These are phyloP conservation scores for Penium margaritaceum DNA, from an alignment of 139 green algal species.

Conservation along the genomic window DNA sequence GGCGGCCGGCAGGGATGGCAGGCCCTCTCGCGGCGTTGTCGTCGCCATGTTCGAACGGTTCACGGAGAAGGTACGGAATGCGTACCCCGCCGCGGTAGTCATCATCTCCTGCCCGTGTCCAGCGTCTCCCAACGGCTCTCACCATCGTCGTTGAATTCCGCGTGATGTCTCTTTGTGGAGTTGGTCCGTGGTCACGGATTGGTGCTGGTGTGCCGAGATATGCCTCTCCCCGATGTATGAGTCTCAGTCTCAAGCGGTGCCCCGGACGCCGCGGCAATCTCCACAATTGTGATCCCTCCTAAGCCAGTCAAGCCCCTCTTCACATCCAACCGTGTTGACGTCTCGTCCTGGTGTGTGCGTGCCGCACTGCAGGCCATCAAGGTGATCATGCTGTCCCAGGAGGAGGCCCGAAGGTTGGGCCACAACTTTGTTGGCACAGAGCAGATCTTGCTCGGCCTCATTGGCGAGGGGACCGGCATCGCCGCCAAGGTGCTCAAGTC, in stretches of 20 bases:
- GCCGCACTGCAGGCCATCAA: not conserved
- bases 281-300: too few relatives aligned
- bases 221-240: not conserved
- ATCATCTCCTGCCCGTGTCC: too few relatives aligned
- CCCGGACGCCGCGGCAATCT: too few relatives aligned
- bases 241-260: not conserved
- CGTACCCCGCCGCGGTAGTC: too few relatives aligned
- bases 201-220: not conserved
- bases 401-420: constrained; percentile 83
- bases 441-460: constrained; percentile 92
- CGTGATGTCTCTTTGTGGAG: not conserved
- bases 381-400: constrained; percentile 91
- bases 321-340: too few relatives aligned
- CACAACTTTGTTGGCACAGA: constrained; percentile 99
- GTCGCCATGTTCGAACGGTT: constrained; percentile 91
- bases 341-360: not conserved
- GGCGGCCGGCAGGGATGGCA: not conserved
- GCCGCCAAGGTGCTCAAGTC: constrained; percentile 98
- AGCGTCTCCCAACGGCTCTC: too few relatives aligned
- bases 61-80: constrained; percentile 72
- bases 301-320: too few relatives aligned
- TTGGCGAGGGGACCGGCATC: constrained; percentile 96
- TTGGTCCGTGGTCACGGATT: not conserved
- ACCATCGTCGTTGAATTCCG: not conserved
- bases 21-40: not conserved